Base-by-base conservation (phyloP, 352 stramenopile species). In the Phytophthora pini region DNA sequence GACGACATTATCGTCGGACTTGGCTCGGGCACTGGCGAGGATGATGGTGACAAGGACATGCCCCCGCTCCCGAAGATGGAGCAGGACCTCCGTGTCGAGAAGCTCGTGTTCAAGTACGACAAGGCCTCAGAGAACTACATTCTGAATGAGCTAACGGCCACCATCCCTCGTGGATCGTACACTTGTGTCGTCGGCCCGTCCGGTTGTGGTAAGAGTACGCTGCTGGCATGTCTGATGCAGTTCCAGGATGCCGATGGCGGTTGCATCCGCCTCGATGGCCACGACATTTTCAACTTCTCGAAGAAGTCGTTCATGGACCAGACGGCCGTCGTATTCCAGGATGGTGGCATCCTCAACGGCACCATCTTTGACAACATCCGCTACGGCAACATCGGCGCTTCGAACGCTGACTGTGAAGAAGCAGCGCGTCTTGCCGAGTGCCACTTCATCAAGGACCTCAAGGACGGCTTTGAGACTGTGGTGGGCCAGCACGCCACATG, bases 311-410 rank as follows among this genome's bases (percentile, higher is more conserved):
- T 93, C 54, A 94, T 94, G 85, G 80, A 90, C 55, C 88, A 96
- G 65, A 93, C 85, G 20, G 87, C 87, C 0, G 85, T 95, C 4
- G 87, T 95, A 56, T 96, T 96, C 56, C 88, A 96, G 61, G 88
- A 96, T 65, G 87, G 87, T 48, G 87, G 87, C 20, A 95, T 95
- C 29, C 61, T 96, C 15, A 96, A 96, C 72, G 88, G 88, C 49
- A 90, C 84, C 12, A 96, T 96, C 64, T 92, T 85, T 59, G 88
- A 96, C 67, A 96, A 96, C 67, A 90, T 96, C 52, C 85, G 86
- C 40, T 96, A 92, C 66, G 88, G 88, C 27, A 94, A 93, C 69
- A 70, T 75, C 3, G 59, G 44, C 11, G 88, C 85, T 32, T 89
- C 83, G 5, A 87, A 93, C 44, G 84, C 76, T 7, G 88, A 96